phyloP scores from a whole-genome alignment of 2,329 filamentous ascomycete species.

The Madurella mycetomatis region DNA sequence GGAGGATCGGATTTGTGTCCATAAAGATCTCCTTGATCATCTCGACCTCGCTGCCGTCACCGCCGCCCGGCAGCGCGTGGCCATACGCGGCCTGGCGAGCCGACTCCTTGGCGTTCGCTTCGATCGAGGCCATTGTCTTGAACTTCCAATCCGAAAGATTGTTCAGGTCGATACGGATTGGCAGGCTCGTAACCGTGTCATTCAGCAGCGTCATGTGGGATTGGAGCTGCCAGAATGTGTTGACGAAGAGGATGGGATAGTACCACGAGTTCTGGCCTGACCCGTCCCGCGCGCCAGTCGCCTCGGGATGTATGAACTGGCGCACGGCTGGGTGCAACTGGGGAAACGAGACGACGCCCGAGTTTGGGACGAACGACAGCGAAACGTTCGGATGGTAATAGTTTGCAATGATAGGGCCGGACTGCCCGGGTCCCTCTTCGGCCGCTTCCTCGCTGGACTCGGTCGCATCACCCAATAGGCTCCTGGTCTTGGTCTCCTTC shows the following conservation, averaged over 20 bases:
- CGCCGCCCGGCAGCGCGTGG: conserved; percentile 65
- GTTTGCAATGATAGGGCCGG: conserved; percentile 68
- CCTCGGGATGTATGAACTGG: conserved; percentile 75
- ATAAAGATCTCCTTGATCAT: conserved; percentile 95
- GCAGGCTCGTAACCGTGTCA: conserved; percentile 76
- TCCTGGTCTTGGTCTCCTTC: conserved; percentile 82
- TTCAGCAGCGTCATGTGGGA: conserved; percentile 90
- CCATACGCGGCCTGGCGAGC: conserved; percentile 74
- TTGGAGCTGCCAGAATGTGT: conserved; percentile 95
- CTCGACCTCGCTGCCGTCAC: conserved; percentile 91
- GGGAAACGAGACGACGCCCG: conserved; percentile 64
- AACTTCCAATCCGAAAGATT: conserved; percentile 90
- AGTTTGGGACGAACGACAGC: conserved; percentile 77
- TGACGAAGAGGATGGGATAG: conserved; percentile 81
- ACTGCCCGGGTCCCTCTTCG: conserved; percentile 47
- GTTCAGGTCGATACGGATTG: conserved; percentile 76
- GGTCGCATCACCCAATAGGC: conserved; percentile 61
- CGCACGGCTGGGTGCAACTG: conserved; percentile 68
- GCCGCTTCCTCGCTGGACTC: conserved; percentile 48
- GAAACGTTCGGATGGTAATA: conserved; percentile 97
- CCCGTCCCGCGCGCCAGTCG: conserved; percentile 74
- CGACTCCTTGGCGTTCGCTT: conserved; percentile 81
- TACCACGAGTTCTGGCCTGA: conserved; percentile 92
- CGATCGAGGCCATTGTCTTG: conserved; percentile 74
- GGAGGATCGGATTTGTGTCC: conserved; percentile 88